These are phyloP conservation scores for Galerina marginata DNA, from an alignment of 768 basidiomycete genomes.

Conservation along the genomic window DNA sequence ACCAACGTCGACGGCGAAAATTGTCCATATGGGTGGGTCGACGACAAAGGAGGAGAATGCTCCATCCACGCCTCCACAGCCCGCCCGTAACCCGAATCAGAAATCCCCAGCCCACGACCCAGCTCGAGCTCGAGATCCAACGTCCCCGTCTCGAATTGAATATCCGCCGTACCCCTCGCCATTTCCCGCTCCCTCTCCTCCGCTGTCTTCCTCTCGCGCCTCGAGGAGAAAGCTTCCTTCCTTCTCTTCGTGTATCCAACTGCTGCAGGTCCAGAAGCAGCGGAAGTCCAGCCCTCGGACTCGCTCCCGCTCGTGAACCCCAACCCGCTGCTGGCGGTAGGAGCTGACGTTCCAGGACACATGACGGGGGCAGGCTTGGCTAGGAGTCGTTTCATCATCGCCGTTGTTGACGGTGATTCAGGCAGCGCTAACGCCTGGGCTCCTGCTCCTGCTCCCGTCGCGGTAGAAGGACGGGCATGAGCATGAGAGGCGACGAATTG, in stretches of 20 bases:
- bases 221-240: neutral
- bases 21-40: neutral
- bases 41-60: neutral
- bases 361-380: conserved; percentile 32
- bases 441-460: neutral
- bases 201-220: neutral
- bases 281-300: conserved; percentile 12
- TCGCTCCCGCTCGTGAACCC: conserved; percentile 17
- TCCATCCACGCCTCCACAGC: no score
- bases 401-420: conserved; percentile 18
- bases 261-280: neutral
- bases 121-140: conserved; percentile 7
- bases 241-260: neutral
- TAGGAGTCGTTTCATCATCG: conserved; percentile 41
- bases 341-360: neutral
- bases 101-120: no score
- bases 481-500: no score
- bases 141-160: neutral
- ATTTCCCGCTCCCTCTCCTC: neutral
- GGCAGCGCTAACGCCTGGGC: neutral
- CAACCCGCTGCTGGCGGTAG: neutral
- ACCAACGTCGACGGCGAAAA: neutral
- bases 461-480: neutral
- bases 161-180: neutral
- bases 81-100: no score